Percentiles rank a stretch among this genome's conserved stretches.
These are phyloP conservation scores for Sugiyamaella boreocaroliniensis DNA, from an alignment of 805 yeast genomes.

Conservation along the genomic window DNA sequence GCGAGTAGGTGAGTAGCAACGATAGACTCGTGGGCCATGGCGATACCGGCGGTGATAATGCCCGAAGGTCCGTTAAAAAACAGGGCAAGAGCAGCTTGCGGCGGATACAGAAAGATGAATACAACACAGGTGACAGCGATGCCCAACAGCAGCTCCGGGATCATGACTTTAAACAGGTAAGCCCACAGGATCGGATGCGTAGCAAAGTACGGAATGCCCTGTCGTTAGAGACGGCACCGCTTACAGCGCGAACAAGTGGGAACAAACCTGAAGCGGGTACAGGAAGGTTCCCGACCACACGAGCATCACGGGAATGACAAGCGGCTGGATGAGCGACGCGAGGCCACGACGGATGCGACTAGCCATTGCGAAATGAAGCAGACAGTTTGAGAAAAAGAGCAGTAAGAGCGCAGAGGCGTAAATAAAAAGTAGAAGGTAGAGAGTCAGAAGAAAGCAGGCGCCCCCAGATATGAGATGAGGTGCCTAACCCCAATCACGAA, in stretches of 20 bases:
- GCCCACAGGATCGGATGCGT: slow-evolving; percentile 42
- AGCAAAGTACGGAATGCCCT: slow-evolving; percentile 39
- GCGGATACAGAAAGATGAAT: slow-evolving; percentile 39
- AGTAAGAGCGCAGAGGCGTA: no score
- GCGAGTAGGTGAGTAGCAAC: slow-evolving; percentile 39
- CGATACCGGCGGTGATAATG: slow-evolving; percentile 39
- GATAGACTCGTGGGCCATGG: slow-evolving; percentile 40
- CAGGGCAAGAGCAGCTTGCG: slow-evolving; percentile 37
- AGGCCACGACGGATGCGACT: neutral
- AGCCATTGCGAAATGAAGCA: neutral
- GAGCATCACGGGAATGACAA: slow-evolving; percentile 21
- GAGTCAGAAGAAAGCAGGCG: neutral
- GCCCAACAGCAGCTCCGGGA: slow-evolving; percentile 42
- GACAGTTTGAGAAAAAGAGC: no score
- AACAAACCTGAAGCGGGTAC: slow-evolving; percentile 28
- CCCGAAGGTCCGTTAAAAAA: slow-evolving; percentile 49
- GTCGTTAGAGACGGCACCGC: neutral
- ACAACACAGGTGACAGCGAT: slow-evolving; percentile 33
- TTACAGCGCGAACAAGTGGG: neutral
- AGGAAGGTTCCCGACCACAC: slow-evolving; percentile 23
- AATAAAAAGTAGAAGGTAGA: neutral
- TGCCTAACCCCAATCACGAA: neutral
- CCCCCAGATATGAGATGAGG: neutral
- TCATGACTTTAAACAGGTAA: slow-evolving; percentile 36
- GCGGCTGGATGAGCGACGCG: slow-evolving; percentile 17